phyloP scores from a whole-genome alignment of 2,329 filamentous ascomycete genomes.

The Venturia pyrina region DNA sequence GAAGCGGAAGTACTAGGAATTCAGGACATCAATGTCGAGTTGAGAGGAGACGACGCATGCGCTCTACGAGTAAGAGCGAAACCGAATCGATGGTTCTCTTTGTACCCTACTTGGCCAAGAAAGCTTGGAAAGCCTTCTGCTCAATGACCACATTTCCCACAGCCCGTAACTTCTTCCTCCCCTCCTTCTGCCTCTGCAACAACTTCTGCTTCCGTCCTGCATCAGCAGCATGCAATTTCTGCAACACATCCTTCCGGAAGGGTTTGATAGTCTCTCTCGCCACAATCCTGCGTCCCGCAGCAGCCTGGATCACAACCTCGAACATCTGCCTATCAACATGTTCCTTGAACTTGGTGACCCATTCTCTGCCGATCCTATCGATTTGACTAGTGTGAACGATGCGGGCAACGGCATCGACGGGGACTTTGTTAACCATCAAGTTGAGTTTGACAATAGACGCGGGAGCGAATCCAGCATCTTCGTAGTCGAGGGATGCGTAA shows the following conservation, averaged over 20 bases:
- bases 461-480: constrained; percentile 79
- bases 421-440: constrained; percentile 82
- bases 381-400: constrained; percentile 77
- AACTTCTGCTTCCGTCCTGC: constrained; percentile 73
- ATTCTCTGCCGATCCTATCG: constrained; percentile 68
- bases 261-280: constrained; percentile 93
- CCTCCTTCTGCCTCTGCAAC: constrained; percentile 93
- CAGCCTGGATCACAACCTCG: constrained; percentile 90
- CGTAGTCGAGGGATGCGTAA: constrained; percentile 92
- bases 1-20: too few species aligned
- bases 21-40: too few species aligned
- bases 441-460: constrained; percentile 82
- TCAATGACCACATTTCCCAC: constrained; percentile 92
- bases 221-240: constrained; percentile 88
- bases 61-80: too few species aligned
- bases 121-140: constrained; percentile 88
- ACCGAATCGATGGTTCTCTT: too few species aligned
- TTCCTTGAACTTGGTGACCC: constrained; percentile 95
- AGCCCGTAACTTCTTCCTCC: constrained; percentile 73
- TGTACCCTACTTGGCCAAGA: constrained; percentile 46
- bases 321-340: constrained; percentile 97
- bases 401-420: constrained; percentile 89
- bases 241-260: constrained; percentile 88
- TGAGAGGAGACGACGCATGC: too few species aligned
- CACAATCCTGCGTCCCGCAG: constrained; percentile 70